Base-by-base conservation (phyloP, 306 rosid genomes). In the Myrica gale region DNA sequence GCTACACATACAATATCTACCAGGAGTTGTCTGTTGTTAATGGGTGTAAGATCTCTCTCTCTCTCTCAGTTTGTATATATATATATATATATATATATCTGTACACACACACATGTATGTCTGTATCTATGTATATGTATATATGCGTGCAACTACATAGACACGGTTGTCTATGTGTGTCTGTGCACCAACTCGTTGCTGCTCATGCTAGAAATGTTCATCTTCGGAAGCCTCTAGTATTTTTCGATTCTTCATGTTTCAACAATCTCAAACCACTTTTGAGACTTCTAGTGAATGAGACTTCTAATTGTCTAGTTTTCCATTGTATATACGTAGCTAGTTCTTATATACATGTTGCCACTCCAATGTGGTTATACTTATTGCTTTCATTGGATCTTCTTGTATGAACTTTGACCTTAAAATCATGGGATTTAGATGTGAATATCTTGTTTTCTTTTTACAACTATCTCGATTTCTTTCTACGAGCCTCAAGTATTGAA, bases 1-100 rank as follows among this genome's bases (percentile, higher is more conserved):
- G 99, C 74, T 96, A 96, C 87, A 96, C 99, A 4, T 96, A 96
- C 84, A 96, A 96, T 82, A 88, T 96, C 80, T 96, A 88, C 87
- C 99, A 96, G 91, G 97, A 91, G 78, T 82, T 96, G 69, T 92
- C 98, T 74, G 58, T 90, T 76, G 78, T 96, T 82, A 96, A 96
- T 80, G 98, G 99, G 9, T 78, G 99, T 96, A 85, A 61, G 96
- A 66, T 66, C 74, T 82, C 66, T 73, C 60, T 80, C 75, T 69
- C 73, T 37, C 55, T 21, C 41, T 74, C 39, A 43, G 43, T 46
- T 46, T 23, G 10, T 76, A 10, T 77, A 74, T 69, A 7, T 39
- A 3, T 39, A 8, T 61, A 12, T 61, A 0, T 32, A 2, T 23
- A 4, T 55, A n/a, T n/a, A n/a, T n/a, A n/a, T n/a, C n/a, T n/a